Conservation (phyloP, 2,329 filamentous ascomycete species). For the Talaromyces sp. region DNA sequence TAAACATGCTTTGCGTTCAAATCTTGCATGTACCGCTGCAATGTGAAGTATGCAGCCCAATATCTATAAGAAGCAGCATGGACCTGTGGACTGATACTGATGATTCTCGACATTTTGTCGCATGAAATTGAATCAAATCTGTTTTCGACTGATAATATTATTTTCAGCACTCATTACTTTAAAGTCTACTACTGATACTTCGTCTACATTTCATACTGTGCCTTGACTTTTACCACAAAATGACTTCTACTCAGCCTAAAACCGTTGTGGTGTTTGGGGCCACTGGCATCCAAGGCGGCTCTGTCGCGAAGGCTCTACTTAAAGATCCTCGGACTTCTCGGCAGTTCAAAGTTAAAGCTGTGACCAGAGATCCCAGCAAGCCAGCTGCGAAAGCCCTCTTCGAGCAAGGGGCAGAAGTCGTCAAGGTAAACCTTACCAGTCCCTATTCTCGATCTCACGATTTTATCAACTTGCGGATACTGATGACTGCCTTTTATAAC, state of each 20-base stretch:
- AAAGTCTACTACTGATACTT: no score
- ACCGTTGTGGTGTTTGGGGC: conserved; percentile 55
- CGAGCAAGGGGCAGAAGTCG: conserved; percentile 50
- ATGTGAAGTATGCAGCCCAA: not conserved
- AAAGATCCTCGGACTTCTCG: conserved; percentile 43
- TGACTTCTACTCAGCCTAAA: conserved; percentile 16
- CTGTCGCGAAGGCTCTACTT: conserved; percentile 49
- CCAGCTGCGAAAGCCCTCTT: conserved; percentile 46
- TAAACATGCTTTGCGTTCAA: not conserved
- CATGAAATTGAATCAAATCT: not conserved
- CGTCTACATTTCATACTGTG: not conserved
- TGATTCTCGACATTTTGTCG: not conserved
- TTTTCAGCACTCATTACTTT: no score
- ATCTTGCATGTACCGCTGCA: not conserved
- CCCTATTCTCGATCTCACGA: not conserved
- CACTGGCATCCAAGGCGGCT: conserved; percentile 60
- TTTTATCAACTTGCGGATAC: conserved; percentile 1
- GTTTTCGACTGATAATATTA: no score
- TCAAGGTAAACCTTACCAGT: conserved; percentile 27
- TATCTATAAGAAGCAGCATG: not conserved
- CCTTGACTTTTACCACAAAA: not conserved
- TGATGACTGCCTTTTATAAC: conserved; percentile 22
- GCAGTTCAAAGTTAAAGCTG: conserved; percentile 52
- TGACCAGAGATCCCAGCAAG: conserved; percentile 52
- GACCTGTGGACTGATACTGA: not conserved